Base-by-base conservation (phyloP, 345 rosid genomes). In the Rhodomyrtus tomentosa region DNA sequence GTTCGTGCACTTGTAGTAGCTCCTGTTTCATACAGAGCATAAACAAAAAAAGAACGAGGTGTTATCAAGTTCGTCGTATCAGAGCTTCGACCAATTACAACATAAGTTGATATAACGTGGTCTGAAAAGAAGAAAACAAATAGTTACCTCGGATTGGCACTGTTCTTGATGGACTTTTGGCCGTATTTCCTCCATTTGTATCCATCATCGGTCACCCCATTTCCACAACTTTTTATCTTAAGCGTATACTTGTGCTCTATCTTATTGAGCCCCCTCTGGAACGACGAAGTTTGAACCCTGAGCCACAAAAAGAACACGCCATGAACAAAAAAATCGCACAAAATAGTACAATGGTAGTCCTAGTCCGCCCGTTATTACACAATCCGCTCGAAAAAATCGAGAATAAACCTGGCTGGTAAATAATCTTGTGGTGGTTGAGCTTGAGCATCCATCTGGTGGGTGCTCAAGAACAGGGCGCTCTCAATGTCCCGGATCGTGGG, bases 101-200 rank as follows among this genome's bases (percentile, higher is more conserved):
- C 21, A 0, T 18, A 15, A 59, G 73, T 29, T 29, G 16, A 59
- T 15, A 29, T 36, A 10, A 29, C 45, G 53, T 42, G 42, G 48
- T 20, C 72, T 36, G 21, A 10, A 72, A 50, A 21, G 32, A 7
- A 0, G 56, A 76, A 25, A 25, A 13, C 54, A 42, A 32, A 50
- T 16, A 22, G 29, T 27, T 87, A 95, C 98, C 99, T 92, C 32
- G 98, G 99, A 88, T 92, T 90, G 32, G 96, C 95, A 89, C 92
- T 96, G 85, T 93, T 92, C 90, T 96, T 96, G 83, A 96, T 96
- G 74, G 94, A 89, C 89, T 96, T 96, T 48, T 95, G 99, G 14
- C 99, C 99, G 83, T 96, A 96, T 80, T 96, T 96, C 87, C 99
- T 92, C 99, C 99, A 96, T 89, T 94, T 95, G 83, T 95, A 96